Evolutionary conservation across 371 early-diverging fungal species (phyloP), one percentile per base, ranked within the genome.

Genomic region (Apophysomyces elegans): DNA sequence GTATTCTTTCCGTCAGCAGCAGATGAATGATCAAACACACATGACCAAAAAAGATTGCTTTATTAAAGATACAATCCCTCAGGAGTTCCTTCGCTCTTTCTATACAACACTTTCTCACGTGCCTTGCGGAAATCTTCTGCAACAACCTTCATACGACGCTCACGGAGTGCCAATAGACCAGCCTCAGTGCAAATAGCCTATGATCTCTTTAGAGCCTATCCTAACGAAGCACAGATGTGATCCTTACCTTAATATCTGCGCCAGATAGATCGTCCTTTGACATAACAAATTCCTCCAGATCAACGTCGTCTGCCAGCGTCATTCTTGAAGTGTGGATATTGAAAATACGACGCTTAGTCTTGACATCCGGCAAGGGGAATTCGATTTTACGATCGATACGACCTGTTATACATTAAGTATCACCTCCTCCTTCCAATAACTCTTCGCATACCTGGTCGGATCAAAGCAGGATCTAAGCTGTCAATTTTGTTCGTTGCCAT

Each of bases 401-500:
- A 39, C 90, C 84, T 75, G 65, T 37, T 35, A 43, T 1, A 57
- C 3, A 57, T 16, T 56, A 18, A 54, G 4, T 54, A 14, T 9
- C 7, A n/a, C 26, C 45, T 26, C 7, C 14, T 37, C 41, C 13
- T 4, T 56, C 26, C n/a, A 37, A 58, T 41, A 35, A 4, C 9
- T 43, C 21, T 13, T 35, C 43, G 35, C 36, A 43, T 36, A 46
- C 43, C 99, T 13, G 99, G 99, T 68, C 99, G 95, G 75, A 99
- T 99, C 75, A 99, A 86, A 1, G 99, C 99, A 12, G 99, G 99
- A 80, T 99, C 99, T 58, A 99, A 85, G 16, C 94, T 90, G 62
- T 99, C 99, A 68, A 99, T 99, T 75, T 96, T 93, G 84, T 99
- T 99, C 14, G 99, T 99, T 7, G 99, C 99, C 99, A 99, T 99